Percentiles rank a stretch among this genome's conserved stretches.
These are phyloP conservation scores for Nicotiana noctiflora DNA, from an alignment of 257 asterid genomes.

Conservation along the genomic window DNA sequence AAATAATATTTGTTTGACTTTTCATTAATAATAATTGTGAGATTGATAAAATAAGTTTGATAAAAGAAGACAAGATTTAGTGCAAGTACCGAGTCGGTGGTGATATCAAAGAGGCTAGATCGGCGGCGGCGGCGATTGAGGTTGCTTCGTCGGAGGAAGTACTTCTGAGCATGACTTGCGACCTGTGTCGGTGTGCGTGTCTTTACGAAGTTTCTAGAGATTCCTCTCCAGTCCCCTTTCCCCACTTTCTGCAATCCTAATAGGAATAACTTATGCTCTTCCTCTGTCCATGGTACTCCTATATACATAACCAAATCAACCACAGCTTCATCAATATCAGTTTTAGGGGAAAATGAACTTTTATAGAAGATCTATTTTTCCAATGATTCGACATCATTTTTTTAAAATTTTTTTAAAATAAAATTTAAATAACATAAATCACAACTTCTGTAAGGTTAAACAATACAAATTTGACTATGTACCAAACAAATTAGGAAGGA, in stretches of 20 bases:
- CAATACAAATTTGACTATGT: not conserved
- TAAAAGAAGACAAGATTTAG: not conserved
- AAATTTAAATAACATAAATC: not conserved
- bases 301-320: not conserved
- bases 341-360: not conserved
- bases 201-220: conserved; percentile 74
- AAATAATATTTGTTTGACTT: not conserved
- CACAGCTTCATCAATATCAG: not conserved
- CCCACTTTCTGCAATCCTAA: conserved; percentile 77
- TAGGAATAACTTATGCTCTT: conserved; percentile 76
- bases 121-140: conserved; percentile 81
- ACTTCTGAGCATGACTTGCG: conserved; percentile 92
- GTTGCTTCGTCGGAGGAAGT: conserved; percentile 70
- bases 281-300: conserved; percentile 97
- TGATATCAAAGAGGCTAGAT: conserved; percentile 86
- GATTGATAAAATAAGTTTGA: not conserved
- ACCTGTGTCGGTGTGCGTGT: conserved; percentile 94
- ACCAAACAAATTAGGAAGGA: not conserved
- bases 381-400: not conserved
- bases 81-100: conserved; percentile 60
- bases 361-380: not conserved
- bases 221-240: conserved; percentile 91
- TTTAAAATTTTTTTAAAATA: too few relatives aligned
- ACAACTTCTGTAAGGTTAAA: not conserved
- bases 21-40: not conserved